Conservation (phyloP, 176 grass and related monocot species). For the Tuctoria greenei region DNA sequence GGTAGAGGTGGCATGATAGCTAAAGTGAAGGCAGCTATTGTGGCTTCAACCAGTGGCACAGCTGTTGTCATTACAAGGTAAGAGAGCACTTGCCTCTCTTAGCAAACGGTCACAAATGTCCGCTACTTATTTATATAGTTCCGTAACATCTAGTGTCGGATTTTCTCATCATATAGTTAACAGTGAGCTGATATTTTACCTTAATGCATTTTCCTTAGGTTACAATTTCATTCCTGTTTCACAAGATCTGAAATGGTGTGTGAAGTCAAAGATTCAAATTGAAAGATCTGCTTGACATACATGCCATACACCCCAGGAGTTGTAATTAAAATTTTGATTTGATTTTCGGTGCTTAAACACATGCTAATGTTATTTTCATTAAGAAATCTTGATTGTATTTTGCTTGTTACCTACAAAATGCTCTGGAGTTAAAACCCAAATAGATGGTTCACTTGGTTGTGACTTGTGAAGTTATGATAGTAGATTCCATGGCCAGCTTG, state of each 20-base stretch:
- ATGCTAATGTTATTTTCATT: too few relatives aligned
- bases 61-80: slow-evolving; percentile 94
- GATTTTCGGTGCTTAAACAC: too few relatives aligned
- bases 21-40: slow-evolving; percentile 86
- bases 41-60: slow-evolving; percentile 69
- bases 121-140: background rate
- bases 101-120: background rate
- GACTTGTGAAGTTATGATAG: too few relatives aligned
- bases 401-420: too few relatives aligned
- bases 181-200: background rate
- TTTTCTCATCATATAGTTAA: slow-evolving; percentile 4
- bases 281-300: too few relatives aligned
- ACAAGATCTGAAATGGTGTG: background rate
- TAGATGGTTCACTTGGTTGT: too few relatives aligned
- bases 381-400: too few relatives aligned
- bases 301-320: too few relatives aligned
- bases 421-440: too few relatives aligned
- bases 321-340: too few relatives aligned
- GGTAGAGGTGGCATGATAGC: slow-evolving; percentile 97
- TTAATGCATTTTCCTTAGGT: background rate
- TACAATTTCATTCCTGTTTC: background rate
- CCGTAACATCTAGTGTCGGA: background rate
- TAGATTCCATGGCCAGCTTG: too few relatives aligned
- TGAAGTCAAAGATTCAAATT: background rate
- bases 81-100: background rate